Base-by-base conservation (phyloP, 192 early-diverging fungal genomes). In the Gonapodya prolifera region DNA sequence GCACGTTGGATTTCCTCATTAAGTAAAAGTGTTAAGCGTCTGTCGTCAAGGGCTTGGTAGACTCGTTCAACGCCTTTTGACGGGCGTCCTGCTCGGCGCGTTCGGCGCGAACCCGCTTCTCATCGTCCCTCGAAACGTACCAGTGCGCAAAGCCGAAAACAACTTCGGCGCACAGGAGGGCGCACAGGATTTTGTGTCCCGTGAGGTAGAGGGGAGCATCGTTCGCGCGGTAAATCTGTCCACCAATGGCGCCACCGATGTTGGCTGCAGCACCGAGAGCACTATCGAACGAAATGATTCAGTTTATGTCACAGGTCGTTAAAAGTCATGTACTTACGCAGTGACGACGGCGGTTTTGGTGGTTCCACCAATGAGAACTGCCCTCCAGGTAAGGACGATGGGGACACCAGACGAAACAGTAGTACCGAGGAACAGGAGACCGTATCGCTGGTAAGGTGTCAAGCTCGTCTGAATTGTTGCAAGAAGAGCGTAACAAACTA, bases 191-290 rank as follows among this genome's bases (percentile, higher is more conserved):
- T 61, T 61, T 61, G 45, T 61, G 45, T 61, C 45, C 45, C 8
- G 45, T 61, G 45, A 16, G 23, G 45, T 32, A 73, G 71, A 16
- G 29, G 28, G 71, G 71, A 18, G 71, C 71, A 32, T 73, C 71
- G 8, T 16, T 30, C 2, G 16, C 8, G 8, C 75, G 78, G 34
- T 83, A 83, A 33, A 83, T 83, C 34, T 83, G 82, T 2, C 82
- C 82, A 35, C 82, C 82, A 76, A 83, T 82, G 18, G 77, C 79
- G 34, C 82, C 82, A 31, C 82, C 82, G 34, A 83, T 79, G 33
- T 80, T 81, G 34, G 79, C 82, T n/a, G 81, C 34, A 1, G 82
- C 78, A 18, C 79, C 79, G 35, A 83, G 77, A 33, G 75, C 71
- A 16, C 45, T 61, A 16, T 61, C 8, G 45, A 61, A 61, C 45